Evolutionary conservation across 2,329 filamentous ascomycete genomes (phyloP).

Genomic region (Colletotrichum paranaense): DNA sequence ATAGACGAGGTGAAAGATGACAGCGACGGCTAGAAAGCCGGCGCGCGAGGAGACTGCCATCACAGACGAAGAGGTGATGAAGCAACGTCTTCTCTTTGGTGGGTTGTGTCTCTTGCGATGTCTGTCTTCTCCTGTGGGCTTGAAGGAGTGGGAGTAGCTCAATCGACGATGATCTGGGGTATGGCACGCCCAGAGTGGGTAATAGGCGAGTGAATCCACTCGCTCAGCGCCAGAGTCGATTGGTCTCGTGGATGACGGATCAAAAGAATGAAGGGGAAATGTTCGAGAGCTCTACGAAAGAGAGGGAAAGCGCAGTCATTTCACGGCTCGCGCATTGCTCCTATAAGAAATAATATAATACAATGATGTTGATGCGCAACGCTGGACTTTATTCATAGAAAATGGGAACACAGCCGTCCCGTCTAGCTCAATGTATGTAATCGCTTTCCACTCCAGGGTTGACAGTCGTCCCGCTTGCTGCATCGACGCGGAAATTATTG

Average conservation of each 20-base stretch:
- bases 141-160: background rate
- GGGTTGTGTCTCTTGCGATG: background rate
- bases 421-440: slow-evolving; percentile 8
- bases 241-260: background rate
- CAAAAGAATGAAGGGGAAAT: background rate
- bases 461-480: background rate
- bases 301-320: slow-evolving; percentile 19
- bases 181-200: background rate
- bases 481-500: slow-evolving; percentile 11
- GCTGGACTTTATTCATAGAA: background rate
- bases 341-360: background rate
- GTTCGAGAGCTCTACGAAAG: background rate
- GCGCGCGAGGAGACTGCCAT: slow-evolving; percentile 74
- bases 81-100: background rate
- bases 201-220: background rate
- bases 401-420: background rate
- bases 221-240: background rate
- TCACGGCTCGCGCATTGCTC: slow-evolving; percentile 17
- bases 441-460: background rate
- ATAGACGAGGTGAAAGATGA: slow-evolving; percentile 94
- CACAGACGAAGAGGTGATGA: slow-evolving; percentile 24
- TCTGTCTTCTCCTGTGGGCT: background rate
- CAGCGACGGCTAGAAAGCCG: slow-evolving; percentile 87
- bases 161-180: background rate
- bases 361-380: slow-evolving; percentile 3